phyloP scores from a whole-genome alignment of 176 grass and related monocot species.

The Chloris gayana region DNA sequence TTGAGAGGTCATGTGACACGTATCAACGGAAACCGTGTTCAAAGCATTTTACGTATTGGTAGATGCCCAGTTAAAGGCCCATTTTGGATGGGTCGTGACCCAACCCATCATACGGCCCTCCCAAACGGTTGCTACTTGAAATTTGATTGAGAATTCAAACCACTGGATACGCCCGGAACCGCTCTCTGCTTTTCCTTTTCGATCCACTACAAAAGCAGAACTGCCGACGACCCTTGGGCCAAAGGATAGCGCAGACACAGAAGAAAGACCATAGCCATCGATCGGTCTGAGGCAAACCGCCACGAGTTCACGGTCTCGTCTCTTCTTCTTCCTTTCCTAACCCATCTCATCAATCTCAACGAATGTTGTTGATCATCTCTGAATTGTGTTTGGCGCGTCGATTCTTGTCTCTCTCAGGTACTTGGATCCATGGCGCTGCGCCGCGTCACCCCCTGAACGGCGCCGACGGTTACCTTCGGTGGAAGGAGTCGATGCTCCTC shows the following conservation, averaged over 20 bases:
- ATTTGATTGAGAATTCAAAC: too few relatives aligned
- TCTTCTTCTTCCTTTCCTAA: not conserved
- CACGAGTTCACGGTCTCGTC: not conserved
- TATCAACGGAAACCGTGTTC: too few relatives aligned
- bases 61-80: too few relatives aligned
- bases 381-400: too few relatives aligned
- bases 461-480: conserved; percentile 21
- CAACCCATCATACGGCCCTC: too few relatives aligned
- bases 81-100: too few relatives aligned
- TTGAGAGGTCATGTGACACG: too few relatives aligned
- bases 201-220: not conserved
- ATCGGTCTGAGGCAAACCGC: not conserved
- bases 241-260: not conserved
- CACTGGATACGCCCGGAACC: too few relatives aligned
- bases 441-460: conserved; percentile 13
- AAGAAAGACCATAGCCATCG: not conserved
- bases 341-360: not conserved
- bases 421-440: not conserved
- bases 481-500: conserved; percentile 53
- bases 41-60: too few relatives aligned
- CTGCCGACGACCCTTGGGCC: not conserved
- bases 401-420: not conserved
- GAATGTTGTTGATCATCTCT: not conserved
- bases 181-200: too few relatives aligned
- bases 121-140: not conserved